A percentile compares a stretch with the other conserved stretches of the same genome.
Conservation (phyloP, 805 yeast genomes). For the Teunomyces stri region DNA sequence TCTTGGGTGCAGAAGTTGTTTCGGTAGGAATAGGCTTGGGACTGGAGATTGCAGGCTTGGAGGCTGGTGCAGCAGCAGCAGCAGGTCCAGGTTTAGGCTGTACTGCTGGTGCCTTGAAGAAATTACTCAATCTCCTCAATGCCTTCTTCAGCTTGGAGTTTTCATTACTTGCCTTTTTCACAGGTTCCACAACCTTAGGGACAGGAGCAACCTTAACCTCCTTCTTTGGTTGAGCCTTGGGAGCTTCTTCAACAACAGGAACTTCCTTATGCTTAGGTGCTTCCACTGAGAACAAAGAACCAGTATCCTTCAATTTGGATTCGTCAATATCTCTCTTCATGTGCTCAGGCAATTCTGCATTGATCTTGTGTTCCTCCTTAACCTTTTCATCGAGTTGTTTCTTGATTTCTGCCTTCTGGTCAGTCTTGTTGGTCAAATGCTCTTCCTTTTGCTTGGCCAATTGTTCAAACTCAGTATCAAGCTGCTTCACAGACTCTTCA, state of each 20-base stretch:
- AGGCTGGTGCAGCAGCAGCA: not conserved
- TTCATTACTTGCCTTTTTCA: slow-evolving; percentile 6
- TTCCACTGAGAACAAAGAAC: slow-evolving; percentile 38
- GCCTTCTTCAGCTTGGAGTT: slow-evolving; percentile 8
- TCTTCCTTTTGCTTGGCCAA: slow-evolving; percentile 40
- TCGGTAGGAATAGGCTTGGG: not conserved
- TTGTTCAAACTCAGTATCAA: slow-evolving; percentile 43
- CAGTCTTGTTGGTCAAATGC: slow-evolving; percentile 33
- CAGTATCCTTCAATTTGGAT: slow-evolving; percentile 34
- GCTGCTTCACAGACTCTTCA: slow-evolving; percentile 25
- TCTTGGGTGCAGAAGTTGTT: not conserved
- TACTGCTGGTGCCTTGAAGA: slow-evolving; percentile 12
- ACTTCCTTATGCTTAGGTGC: slow-evolving; percentile 13
- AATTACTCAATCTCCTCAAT: slow-evolving; percentile 19
- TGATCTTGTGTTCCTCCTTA: slow-evolving; percentile 49
- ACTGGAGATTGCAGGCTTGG: slow-evolving; percentile 1
- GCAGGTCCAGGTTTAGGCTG: slow-evolving; percentile 2
- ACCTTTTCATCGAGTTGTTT: slow-evolving; percentile 30
- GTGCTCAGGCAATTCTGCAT: slow-evolving; percentile 52
- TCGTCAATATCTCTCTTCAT: slow-evolving; percentile 39
- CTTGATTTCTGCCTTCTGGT: slow-evolving; percentile 34
- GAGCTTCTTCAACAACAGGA: slow-evolving; percentile 7
- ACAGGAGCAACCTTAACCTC: slow-evolving; percentile 7
- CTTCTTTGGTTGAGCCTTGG: slow-evolving; percentile 9
- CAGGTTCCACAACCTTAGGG: slow-evolving; percentile 6